Evolutionary conservation across 768 basidiomycete species (phyloP), one percentile per base, ranked within the genome.

Genomic region (Hebeloma cylindrosporum): DNA sequence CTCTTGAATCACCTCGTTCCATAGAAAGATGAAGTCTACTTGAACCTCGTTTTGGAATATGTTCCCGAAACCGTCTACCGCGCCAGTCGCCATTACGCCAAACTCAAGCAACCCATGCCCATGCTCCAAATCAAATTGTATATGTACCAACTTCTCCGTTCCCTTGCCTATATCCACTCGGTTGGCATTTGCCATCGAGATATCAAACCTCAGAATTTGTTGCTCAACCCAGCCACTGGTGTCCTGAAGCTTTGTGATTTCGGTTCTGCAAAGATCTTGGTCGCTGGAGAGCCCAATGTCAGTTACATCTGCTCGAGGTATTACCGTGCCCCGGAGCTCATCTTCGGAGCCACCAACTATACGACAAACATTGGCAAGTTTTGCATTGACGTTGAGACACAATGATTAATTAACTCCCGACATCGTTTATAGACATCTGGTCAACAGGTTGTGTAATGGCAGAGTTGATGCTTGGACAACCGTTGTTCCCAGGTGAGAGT

Each of bases 401-500:
- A 28, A 45, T 16, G 11, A 44, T 52, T 51, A 46, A 52, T 45
- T 18, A 17, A 43, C n/a, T n/a, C n/a, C n/a, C n/a, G n/a, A n/a
- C n/a, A n/a, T n/a, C n/a, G n/a, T 52, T 45, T 40, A 26, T 23
- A 94, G 94, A 99, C 63, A 93, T 99, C 60, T 99, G 96, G 96
- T 97, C 94, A 60, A 98, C 95, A 30, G 96, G 96, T 26, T 99
- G 96, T 71, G 96, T 99, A 43, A 99, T 99, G 96, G 96, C 96
- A 17, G 96, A 99, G 76, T 68, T 99, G 64, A 98, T 99, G 94
- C 75, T 98, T 46, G 96, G 96, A 16, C 95, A 98, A 64, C 96
- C 96, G 21, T 77, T 99, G 43, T 99, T 99, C 82, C 96, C 96
- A 3, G 96, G 96, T 48, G 96, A 99, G 73, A 91, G 88, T 62